These are phyloP conservation scores for Excoecaria agallocha DNA, from an alignment of 345 rosid genomes.

Conservation along the genomic window DNA sequence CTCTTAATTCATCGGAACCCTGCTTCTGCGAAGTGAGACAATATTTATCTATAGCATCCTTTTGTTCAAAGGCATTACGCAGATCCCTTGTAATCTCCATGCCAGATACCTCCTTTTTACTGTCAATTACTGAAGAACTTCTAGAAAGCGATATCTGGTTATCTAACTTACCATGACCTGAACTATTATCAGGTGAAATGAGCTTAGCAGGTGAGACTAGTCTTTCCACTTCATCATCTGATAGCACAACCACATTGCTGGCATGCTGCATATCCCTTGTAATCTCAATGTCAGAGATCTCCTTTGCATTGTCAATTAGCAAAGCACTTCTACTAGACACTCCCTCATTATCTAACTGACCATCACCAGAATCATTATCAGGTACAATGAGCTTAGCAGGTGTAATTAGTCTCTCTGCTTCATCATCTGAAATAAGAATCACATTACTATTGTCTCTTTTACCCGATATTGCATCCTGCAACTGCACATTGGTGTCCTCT, in stretches of 20 bases:
- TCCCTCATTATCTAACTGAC: conserved; percentile 29
- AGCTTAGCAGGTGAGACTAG: conserved; percentile 30
- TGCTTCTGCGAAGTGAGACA: conserved; percentile 35
- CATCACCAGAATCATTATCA: conserved; percentile 24
- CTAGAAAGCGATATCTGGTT: conserved; percentile 22
- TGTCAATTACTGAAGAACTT: conserved; percentile 33
- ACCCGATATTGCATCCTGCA: conserved; percentile 30
- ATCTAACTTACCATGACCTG: conserved; percentile 31
- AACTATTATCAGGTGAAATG: conserved; percentile 29
- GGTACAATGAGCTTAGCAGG: conserved; percentile 35
- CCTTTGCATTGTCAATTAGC: conserved; percentile 31
- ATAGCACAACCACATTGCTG: conserved; percentile 38
- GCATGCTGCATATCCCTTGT: conserved; percentile 32
- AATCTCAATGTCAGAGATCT: conserved; percentile 29
- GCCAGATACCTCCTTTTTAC: conserved; percentile 33
- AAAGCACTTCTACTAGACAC: conserved; percentile 28
- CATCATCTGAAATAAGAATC: conserved; percentile 62
- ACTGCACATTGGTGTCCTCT: conserved; percentile 38
- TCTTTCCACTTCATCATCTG: conserved; percentile 60
- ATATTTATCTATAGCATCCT: conserved; percentile 30
- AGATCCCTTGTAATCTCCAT: conserved; percentile 36
- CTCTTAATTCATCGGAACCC: conserved; percentile 31
- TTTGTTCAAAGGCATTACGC: conserved; percentile 20
- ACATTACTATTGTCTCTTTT: conserved; percentile 23
- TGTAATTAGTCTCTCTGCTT: conserved; percentile 38